Evolutionary conservation across 768 basidiomycete genomes (phyloP).

Genomic region (Phlebiopsis gigantea): DNA sequence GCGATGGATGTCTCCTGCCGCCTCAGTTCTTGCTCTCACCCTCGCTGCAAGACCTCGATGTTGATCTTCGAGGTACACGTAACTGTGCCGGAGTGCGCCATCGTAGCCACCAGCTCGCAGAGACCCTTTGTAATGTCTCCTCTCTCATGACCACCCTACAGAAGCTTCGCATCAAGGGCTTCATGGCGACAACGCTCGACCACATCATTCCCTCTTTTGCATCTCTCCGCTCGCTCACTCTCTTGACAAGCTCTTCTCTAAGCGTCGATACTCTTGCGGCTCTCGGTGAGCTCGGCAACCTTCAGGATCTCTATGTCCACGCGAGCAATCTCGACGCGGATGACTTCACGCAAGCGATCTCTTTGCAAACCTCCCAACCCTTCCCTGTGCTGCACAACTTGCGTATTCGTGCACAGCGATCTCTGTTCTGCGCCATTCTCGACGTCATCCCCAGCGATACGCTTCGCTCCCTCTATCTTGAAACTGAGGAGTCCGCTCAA

Average conservation of each 20-base stretch:
- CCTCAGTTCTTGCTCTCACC: conserved; percentile 5
- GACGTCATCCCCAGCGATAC: conserved; percentile 10
- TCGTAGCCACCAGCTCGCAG: conserved; percentile 9
- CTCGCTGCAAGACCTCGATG: conserved; percentile 10
- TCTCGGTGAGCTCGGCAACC: conserved; percentile 14
- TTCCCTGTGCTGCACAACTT: conserved; percentile 17
- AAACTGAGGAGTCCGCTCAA: conserved; percentile 13
- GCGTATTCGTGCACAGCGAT: conserved; percentile 12
- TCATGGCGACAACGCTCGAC: conserved; percentile 9
- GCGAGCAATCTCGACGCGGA: conserved; percentile 17
- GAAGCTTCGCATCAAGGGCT: conserved; percentile 17
- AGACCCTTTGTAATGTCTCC: conserved; percentile 4
- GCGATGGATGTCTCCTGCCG: conserved; percentile 12
- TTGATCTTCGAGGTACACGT: conserved; percentile 7
- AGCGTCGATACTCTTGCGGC: conserved; percentile 15
- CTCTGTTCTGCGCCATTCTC: conserved; percentile 14
- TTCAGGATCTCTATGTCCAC: conserved; percentile 18
- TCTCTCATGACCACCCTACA: conserved; percentile 2
- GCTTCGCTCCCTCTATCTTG: conserved; percentile 16
- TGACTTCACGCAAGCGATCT: conserved; percentile 5
- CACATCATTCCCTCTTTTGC: conserved; percentile 6
- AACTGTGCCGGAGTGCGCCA: neutral
- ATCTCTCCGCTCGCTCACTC: conserved; percentile 14
- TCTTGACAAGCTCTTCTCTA: conserved; percentile 14
- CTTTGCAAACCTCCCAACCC: neutral